Conservation (phyloP, 306 rosid species). For the Dalbergia cochinchinensis region DNA sequence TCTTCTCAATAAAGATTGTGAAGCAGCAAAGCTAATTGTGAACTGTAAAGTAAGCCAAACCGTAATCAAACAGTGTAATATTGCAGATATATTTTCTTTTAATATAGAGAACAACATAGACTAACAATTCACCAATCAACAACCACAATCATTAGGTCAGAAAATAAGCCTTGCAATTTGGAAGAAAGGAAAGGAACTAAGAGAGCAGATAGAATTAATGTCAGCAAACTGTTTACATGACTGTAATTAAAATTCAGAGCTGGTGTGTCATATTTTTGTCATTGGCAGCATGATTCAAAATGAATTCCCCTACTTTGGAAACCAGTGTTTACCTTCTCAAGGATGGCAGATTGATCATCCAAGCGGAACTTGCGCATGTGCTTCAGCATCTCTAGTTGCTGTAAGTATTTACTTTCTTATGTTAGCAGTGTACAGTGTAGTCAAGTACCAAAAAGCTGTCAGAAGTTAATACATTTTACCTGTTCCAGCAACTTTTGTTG, state of each 20-base stretch:
- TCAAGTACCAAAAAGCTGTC: neutral
- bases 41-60: neutral
- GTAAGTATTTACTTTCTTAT: conserved; percentile 23
- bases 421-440: conserved; percentile 35
- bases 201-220: neutral
- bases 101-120: neutral
- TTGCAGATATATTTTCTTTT: neutral
- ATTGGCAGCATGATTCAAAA: neutral
- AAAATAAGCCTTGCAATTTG: neutral
- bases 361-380: conserved; percentile 73
- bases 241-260: neutral
- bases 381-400: conserved; percentile 94
- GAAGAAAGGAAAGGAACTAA: neutral
- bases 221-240: neutral
- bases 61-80: neutral
- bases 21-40: neutral
- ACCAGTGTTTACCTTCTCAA: conserved; percentile 68
- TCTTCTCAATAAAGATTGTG: neutral
- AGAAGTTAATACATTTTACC: conserved; percentile 53
- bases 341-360: conserved; percentile 83
- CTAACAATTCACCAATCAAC: conserved; percentile 10
- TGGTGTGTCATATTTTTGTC: neutral
- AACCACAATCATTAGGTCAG: neutral
- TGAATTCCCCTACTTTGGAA: conserved; percentile 2
- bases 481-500: conserved; percentile 67